Conservation (phyloP, 2,329 filamentous ascomycete genomes). For the Tolypocladium cylindrosporum region DNA sequence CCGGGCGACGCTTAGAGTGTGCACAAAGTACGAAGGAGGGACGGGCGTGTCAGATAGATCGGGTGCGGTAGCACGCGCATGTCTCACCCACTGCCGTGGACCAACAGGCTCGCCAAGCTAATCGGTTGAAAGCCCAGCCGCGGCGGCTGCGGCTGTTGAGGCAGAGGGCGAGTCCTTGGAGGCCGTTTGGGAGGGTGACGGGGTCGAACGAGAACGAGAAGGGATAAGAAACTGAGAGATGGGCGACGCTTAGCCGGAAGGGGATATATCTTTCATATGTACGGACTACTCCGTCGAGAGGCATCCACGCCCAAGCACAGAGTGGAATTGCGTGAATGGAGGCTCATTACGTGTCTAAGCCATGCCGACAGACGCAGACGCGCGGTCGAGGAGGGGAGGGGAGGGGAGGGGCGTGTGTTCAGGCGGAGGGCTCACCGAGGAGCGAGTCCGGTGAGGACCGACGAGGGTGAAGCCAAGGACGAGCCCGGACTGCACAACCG, state of each 20-base stretch:
- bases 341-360: not conserved
- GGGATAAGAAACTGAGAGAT: not conserved
- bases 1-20: not conserved
- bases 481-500: not conserved
- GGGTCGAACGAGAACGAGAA: not conserved
- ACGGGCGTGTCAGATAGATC: slow-evolving; percentile 1
- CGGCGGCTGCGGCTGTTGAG: not conserved
- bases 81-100: not conserved
- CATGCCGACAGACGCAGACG: not conserved
- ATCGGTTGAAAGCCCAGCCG: not conserved
- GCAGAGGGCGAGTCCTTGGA: not conserved
- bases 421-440: not conserved
- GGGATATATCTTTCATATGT: slow-evolving; percentile 1
- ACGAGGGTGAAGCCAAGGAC: not conserved
- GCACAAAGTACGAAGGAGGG: not conserved
- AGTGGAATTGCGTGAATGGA: not conserved
- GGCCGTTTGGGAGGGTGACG: not conserved
- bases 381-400: not conserved
- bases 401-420: not conserved
- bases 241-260: not conserved
- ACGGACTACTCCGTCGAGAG: not conserved
- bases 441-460: not conserved
- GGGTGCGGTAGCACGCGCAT: not conserved
- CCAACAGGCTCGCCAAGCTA: not conserved
- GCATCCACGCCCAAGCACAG: not conserved